These are phyloP conservation scores for Austroboletus festivus DNA, from an alignment of 768 basidiomycete genomes.

Conservation along the genomic window DNA sequence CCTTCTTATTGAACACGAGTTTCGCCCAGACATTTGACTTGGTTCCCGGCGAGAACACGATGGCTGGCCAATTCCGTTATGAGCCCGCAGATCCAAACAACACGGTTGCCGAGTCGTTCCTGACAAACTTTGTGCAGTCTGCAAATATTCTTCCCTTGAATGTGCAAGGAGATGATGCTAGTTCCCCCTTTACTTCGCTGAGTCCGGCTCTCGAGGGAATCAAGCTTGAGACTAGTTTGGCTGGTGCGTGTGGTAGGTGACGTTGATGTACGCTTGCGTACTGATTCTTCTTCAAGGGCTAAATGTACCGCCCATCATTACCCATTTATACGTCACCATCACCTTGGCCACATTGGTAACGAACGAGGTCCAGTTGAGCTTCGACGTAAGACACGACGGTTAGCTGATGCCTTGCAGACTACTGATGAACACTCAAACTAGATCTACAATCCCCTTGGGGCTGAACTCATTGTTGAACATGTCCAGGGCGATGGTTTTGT, in stretches of 20 bases:
- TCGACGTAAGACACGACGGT: conserved; percentile 62
- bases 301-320: conserved; percentile 55
- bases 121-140: conserved; percentile 57
- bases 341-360: conserved; percentile 45
- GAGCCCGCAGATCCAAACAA: conserved; percentile 62
- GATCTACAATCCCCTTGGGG: conserved; percentile 55
- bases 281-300: conserved; percentile 32
- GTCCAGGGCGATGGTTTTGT: conserved; percentile 58
- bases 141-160: conserved; percentile 44
- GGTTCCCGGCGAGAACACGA: conserved; percentile 52
- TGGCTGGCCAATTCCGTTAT: conserved; percentile 65
- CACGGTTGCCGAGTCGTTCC: conserved; percentile 59
- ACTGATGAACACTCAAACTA: too few relatives aligned
- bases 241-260: conserved; percentile 35
- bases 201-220: conserved; percentile 53
- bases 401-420: too few relatives aligned
- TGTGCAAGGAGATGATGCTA: conserved; percentile 57
- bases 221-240: conserved; percentile 46
- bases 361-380: conserved; percentile 52
- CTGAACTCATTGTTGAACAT: conserved; percentile 53
- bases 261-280: not conserved
- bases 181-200: conserved; percentile 63
- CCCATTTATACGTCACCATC: conserved; percentile 53
- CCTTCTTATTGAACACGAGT: not conserved
- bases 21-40: conserved; percentile 53